Evolutionary conservation across 176 grass and related monocot species (phyloP).

Genomic region (Avena insularis): DNA sequence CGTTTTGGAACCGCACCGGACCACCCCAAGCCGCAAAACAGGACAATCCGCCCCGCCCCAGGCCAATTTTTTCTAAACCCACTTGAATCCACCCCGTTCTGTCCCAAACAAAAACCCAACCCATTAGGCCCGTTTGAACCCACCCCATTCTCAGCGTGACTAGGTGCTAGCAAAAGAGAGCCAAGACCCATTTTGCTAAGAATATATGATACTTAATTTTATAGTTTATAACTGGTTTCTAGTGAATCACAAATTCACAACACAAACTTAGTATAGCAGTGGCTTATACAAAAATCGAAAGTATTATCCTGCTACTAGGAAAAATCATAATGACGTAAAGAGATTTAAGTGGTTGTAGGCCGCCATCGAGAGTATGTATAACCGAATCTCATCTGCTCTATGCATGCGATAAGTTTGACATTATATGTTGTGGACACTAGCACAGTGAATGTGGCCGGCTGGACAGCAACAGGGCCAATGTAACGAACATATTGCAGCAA

Average conservation of each 20-base stretch:
- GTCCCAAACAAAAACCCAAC: too few relatives aligned
- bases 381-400: not conserved
- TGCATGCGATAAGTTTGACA: not conserved
- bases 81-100: too few relatives aligned
- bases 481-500: too few relatives aligned
- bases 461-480: too few relatives aligned
- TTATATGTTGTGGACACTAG: too few relatives aligned
- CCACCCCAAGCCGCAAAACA: too few relatives aligned
- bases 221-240: not conserved
- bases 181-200: not conserved
- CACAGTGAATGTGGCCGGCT: too few relatives aligned
- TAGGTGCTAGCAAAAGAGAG: not conserved
- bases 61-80: too few relatives aligned
- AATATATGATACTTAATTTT: not conserved
- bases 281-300: not conserved
- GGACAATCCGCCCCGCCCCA: too few relatives aligned
- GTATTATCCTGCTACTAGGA: slow-evolving; percentile 6
- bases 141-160: too few relatives aligned
- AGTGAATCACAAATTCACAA: not conserved
- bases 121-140: too few relatives aligned
- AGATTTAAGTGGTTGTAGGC: not conserved
- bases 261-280: not conserved
- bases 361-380: not conserved
- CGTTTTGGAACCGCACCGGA: too few relatives aligned
- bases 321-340: not conserved